Evolutionary conservation across 495 filamentous ascomycete genomes (phyloP).

Genomic region (Penicillium antarcticum): DNA sequence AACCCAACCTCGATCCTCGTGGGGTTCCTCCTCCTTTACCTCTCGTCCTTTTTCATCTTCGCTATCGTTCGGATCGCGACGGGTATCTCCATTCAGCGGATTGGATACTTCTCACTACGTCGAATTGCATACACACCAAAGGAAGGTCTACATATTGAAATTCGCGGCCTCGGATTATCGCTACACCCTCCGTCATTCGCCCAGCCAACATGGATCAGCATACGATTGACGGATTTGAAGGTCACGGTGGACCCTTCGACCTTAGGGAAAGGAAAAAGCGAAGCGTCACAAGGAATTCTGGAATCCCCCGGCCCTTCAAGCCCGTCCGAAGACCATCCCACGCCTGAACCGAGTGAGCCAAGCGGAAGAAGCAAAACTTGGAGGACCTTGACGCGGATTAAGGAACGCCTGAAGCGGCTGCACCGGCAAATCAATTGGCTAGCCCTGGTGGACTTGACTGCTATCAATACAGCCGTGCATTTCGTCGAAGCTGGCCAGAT

Average conservation of each 20-base stretch:
- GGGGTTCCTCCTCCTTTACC: slow-evolving; percentile 77
- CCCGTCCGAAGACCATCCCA: slow-evolving; percentile 21
- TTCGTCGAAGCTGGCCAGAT: slow-evolving; percentile 78
- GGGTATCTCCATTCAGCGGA: slow-evolving; percentile 90
- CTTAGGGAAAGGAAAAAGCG: slow-evolving; percentile 45
- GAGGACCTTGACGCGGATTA: slow-evolving; percentile 68
- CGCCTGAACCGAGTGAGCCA: slow-evolving; percentile 28
- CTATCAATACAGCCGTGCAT: slow-evolving; percentile 69
- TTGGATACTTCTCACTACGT: slow-evolving; percentile 87
- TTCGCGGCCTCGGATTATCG: slow-evolving; percentile 81
- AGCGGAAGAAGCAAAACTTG: slow-evolving; percentile 72
- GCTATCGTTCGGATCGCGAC: slow-evolving; percentile 89
- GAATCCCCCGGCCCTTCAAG: slow-evolving; percentile 21
- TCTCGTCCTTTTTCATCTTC: slow-evolving; percentile 89
- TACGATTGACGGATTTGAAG: slow-evolving; percentile 78
- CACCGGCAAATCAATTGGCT: slow-evolving; percentile 88
- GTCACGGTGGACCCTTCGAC: slow-evolving; percentile 75
- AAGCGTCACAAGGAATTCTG: slow-evolving; percentile 15
- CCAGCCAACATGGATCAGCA: slow-evolving; percentile 93
- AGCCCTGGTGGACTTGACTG: slow-evolving; percentile 84
- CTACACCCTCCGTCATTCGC: slow-evolving; percentile 92
- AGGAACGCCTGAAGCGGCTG: slow-evolving; percentile 79
- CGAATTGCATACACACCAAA: slow-evolving; percentile 82
- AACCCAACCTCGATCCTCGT: slow-evolving; percentile 80
- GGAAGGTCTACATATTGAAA: slow-evolving; percentile 85